Evolutionary conservation across 2,329 filamentous ascomycete genomes (phyloP).

Genomic region (Colletotrichum sp.): DNA sequence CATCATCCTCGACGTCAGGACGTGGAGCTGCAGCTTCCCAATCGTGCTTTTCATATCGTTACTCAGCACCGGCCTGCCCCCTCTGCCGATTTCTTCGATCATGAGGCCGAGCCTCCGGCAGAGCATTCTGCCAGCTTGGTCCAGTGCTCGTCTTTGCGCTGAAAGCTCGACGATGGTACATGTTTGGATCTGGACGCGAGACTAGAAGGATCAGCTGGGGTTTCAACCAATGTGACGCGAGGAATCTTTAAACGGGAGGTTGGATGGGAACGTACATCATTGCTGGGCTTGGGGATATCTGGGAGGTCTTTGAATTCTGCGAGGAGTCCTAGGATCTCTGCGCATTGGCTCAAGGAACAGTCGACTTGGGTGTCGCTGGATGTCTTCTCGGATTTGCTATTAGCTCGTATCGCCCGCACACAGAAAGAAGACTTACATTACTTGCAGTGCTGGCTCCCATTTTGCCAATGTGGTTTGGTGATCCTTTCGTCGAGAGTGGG

Average conservation of each 20-base stretch:
- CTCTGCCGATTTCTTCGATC: not conserved
- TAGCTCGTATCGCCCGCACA: not conserved
- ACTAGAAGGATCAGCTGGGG: not conserved
- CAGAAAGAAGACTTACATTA: not conserved
- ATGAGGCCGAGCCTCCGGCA: not conserved
- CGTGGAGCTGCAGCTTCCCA: not conserved
- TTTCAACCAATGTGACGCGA: not conserved
- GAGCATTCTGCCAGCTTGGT: not conserved
- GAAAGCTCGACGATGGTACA: not conserved
- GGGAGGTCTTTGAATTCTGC: not conserved
- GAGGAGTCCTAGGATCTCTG: not conserved
- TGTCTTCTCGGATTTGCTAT: not conserved
- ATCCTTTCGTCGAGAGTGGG: not conserved
- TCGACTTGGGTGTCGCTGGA: not conserved
- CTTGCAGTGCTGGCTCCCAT: not conserved
- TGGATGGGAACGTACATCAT: not conserved
- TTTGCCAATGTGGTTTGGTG: not conserved
- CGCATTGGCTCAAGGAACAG: not conserved
- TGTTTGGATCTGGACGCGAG: not conserved
- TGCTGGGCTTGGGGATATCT: not conserved
- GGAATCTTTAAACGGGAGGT: not conserved
- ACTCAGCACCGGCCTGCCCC: not conserved
- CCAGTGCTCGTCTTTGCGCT: not conserved
- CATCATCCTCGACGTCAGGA: not conserved
- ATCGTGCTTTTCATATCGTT: not conserved